phyloP scores from a whole-genome alignment of 2,329 filamentous ascomycete genomes.

The Aspergillus unguis region DNA sequence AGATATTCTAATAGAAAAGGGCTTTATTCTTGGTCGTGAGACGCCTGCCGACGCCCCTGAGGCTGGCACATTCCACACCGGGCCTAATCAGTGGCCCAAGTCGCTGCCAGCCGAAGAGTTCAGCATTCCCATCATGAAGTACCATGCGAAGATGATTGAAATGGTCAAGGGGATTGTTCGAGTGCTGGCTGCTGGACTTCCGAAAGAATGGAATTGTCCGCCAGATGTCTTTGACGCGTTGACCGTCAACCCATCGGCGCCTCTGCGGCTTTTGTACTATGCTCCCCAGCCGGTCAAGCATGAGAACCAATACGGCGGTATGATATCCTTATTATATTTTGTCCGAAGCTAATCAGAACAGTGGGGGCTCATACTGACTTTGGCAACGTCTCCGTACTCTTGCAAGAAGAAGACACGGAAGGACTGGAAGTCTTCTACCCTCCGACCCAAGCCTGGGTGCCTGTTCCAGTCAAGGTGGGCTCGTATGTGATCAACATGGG shows the following conservation, averaged over 20 bases:
- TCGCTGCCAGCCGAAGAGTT: conserved; percentile 22
- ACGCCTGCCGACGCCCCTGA: neutral
- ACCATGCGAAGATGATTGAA: conserved; percentile 28
- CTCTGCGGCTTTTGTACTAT: conserved; percentile 4
- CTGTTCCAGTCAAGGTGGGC: neutral
- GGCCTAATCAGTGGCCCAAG: conserved; percentile 30
- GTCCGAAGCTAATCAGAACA: neutral
- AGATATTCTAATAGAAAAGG: neutral
- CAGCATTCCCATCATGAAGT: conserved; percentile 23
- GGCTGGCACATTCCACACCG: conserved; percentile 6
- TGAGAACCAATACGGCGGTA: neutral
- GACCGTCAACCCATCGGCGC: neutral
- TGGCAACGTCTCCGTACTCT: conserved; percentile 1
- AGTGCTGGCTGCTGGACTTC: conserved; percentile 10
- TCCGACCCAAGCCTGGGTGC: conserved; percentile 2
- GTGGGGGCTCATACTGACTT: conserved; percentile 10
- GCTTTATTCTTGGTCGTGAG: neutral
- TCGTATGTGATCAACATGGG: conserved; percentile 7
- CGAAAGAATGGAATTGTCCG: neutral
- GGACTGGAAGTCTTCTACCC: conserved; percentile 5
- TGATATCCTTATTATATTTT: neutral
- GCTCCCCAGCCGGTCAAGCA: conserved; percentile 2
- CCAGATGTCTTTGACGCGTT: neutral
- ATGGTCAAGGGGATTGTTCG: conserved; percentile 25
- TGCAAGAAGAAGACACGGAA: conserved; percentile 2